Evolutionary conservation across 345 rosid species (phyloP), one percentile per base, ranked within the genome.

Genomic region (Populus davidiana): DNA sequence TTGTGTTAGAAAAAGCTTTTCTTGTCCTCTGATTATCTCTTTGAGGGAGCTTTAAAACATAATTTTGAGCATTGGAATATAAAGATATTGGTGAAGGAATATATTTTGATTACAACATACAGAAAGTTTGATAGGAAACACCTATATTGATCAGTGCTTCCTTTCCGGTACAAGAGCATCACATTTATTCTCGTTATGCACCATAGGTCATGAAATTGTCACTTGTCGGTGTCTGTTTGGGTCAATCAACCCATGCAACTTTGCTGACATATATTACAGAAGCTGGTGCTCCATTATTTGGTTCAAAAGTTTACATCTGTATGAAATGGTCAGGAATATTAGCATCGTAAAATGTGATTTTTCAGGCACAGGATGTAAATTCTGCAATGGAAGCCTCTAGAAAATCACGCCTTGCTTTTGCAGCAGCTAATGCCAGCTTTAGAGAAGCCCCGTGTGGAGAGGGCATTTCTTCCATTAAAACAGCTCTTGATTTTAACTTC

Each of bases 341-440:
- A 35, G 67, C 76, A 41, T 74, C 29, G 54, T 70, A 49, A 75
- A 73, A 59, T 79, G 68, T 74, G 72, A 54, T 61, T 50, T 82
- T 86, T 75, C 94, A 96, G 99, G 72, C 90, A 17, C 97, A 92
- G 74, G 89, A 96, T 67, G 91, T 92, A 74, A 87, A 81, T 84
- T 85, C 80, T 85, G 98, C 97, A 44, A 90, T 96, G 97, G 98
- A 94, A 76, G 99, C 99, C 77, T 88, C 99, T n/a, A 92, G 91
- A 82, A 96, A 90, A 85, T 91, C 97, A 52, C 88, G 81, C 59
- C 76, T 70, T 79, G 91, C 99, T 35, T 88, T 92, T 82, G 86
- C 85, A 44, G 91, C 91, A 79, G 91, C 88, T 81, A 85, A 77
- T 78, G 81, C 69, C 31, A 85, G 82, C 79, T 77, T 81, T 67